A percentile compares a stretch with the other conserved stretches of the same genome.
Conservation (phyloP, 2,329 filamentous ascomycete genomes). For the Xylaria sp. region DNA sequence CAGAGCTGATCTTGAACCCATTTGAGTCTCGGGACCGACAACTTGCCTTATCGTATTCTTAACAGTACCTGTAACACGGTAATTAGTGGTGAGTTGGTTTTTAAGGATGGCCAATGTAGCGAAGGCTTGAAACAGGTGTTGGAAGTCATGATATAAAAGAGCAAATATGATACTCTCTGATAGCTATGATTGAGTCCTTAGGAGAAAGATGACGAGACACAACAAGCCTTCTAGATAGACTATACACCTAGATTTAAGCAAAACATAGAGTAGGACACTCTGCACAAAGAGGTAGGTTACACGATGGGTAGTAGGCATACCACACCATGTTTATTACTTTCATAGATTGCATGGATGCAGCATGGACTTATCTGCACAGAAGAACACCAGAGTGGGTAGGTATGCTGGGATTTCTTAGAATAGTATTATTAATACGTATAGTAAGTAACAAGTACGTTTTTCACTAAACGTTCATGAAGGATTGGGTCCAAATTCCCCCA, state of each 20-base stretch:
- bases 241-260: not conserved
- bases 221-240: not conserved
- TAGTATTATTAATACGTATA: not conserved
- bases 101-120: not conserved
- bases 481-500: not conserved
- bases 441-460: not conserved
- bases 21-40: slow-evolving; percentile 12
- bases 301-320: not conserved
- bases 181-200: not conserved
- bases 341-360: not conserved
- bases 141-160: not conserved
- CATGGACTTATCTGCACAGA: not conserved
- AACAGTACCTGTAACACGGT: not conserved
- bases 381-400: not conserved
- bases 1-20: slow-evolving; percentile 21
- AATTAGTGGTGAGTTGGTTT: not conserved
- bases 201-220: not conserved
- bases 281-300: slow-evolving; percentile 4
- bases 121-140: not conserved
- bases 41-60: slow-evolving; percentile 1
- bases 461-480: not conserved
- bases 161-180: not conserved
- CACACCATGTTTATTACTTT: not conserved
- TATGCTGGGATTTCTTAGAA: not conserved
- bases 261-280: not conserved